Evolutionary conservation across 2,329 filamentous ascomycete genomes (phyloP).

Genomic region (Achaetomium macrosporum): DNA sequence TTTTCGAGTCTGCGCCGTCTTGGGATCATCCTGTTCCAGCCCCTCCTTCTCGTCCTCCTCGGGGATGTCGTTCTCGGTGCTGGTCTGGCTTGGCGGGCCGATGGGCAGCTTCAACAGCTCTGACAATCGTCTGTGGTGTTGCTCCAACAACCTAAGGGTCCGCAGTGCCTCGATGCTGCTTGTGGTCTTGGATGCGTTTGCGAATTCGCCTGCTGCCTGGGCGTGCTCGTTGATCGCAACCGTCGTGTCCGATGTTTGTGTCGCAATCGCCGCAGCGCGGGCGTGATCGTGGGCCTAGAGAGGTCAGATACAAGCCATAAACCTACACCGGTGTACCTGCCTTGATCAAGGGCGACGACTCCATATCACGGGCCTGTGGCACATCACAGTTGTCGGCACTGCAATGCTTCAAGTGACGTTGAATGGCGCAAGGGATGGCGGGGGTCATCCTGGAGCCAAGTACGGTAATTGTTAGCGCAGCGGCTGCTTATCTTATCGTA

Average conservation of each 20-base stretch:
- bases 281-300: slow-evolving; percentile 80
- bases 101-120: slow-evolving; percentile 69
- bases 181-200: slow-evolving; percentile 70
- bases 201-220: slow-evolving; percentile 81
- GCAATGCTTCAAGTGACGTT: not conserved
- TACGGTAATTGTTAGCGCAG: not conserved
- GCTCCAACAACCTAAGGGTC: slow-evolving; percentile 76
- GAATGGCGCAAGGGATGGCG: not conserved
- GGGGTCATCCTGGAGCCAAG: slow-evolving; percentile 2
- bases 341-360: slow-evolving; percentile 61
- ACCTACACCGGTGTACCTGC: slow-evolving; percentile 34
- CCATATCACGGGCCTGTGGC: slow-evolving; percentile 46
- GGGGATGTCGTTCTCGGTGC: slow-evolving; percentile 34
- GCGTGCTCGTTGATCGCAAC: slow-evolving; percentile 85
- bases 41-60: slow-evolving; percentile 35
- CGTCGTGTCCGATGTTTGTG: slow-evolving; percentile 66
- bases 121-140: slow-evolving; percentile 79
- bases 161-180: slow-evolving; percentile 67
- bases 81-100: slow-evolving; percentile 37
- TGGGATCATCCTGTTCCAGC: slow-evolving; percentile 20
- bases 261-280: slow-evolving; percentile 72
- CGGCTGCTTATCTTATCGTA: not conserved
- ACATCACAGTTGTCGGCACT: not conserved
- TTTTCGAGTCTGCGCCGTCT: not conserved
- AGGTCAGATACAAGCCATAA: not conserved